Evolutionary conservation across 176 grass and related monocot species (phyloP).

Genomic region (Canna indica): DNA sequence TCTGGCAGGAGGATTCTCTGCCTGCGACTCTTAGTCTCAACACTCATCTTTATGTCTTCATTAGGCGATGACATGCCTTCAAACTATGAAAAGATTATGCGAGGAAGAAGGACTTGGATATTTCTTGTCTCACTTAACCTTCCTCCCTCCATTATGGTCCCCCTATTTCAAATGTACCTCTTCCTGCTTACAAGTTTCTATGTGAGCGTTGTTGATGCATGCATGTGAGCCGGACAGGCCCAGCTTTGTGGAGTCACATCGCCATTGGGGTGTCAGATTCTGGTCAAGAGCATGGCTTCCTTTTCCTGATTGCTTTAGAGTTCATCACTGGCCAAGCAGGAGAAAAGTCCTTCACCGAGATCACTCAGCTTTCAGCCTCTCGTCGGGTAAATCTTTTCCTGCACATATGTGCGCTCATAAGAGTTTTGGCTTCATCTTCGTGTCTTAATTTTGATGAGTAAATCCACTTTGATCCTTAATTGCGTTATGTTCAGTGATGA

Average conservation of each 20-base stretch:
- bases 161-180: not conserved
- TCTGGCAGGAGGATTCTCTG: not conserved
- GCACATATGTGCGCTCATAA: no score
- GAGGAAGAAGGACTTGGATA: no score
- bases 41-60: not conserved
- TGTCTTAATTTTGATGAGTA: not conserved
- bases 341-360: not conserved
- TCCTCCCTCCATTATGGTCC: not conserved
- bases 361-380: not conserved
- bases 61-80: not conserved
- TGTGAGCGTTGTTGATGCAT: not conserved
- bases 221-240: not conserved
- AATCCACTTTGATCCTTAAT: no score
- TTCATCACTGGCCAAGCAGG: not conserved
- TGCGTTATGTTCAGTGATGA: no score
- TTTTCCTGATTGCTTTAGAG: not conserved
- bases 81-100: not conserved
- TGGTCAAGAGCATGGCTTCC: not conserved
- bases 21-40: not conserved
- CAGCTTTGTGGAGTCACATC: not conserved
- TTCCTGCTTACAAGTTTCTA: not conserved
- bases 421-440: not conserved
- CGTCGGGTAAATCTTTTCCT: not conserved
- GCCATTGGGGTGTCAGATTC: not conserved
- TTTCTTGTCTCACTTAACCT: not conserved